Base-by-base conservation (phyloP, 371 early-diverging fungal species). In the Mycotypha africana region DNA sequence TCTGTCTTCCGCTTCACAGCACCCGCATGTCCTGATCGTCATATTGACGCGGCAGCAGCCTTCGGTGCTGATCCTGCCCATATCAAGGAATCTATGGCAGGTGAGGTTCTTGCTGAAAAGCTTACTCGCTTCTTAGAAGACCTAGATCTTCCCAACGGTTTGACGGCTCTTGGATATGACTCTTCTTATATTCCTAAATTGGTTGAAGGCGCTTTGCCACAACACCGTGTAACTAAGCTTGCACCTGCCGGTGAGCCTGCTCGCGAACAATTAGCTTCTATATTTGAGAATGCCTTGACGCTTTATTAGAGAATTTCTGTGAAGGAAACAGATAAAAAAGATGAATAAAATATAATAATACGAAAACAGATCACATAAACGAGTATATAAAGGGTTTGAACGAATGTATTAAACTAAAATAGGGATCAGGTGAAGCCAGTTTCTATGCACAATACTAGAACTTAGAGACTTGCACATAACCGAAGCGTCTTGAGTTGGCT, bases 171-270 rank as follows among this genome's bases (percentile, higher is more conserved):
- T 49, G 94, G 94, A 0, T 91, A 83, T 56, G 67, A 79, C 25
- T 66, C 74, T 33, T 70, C 78, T 6, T 80, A 88, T 51, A 85
- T 92, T 28, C 77, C 76, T 22, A 76, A 69, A 2, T 58, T 93
- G 55, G 91, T 93, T 26, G 79, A 86, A 55, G 91, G 92, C 36
- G 90, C 91, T 19, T 58, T 93, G 54, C 93, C 93, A 8, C 93
- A 93, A 68, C 90, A 92, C 59, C 86, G 93, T 40, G 92, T 93
- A n/a, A 89, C 89, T 38, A 90, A 91, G 65, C 73, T 93, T 45
- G 84, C 93, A 7, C 93, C 93, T 14, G 47, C 79, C n/a, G 70
- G 77, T 30, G 76, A 85, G 7, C 76, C 79, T 23, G 91, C 79
- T 24, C 71, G 69, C 23, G 86, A 87, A 52, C 81, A 79, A 23